Evolutionary conservation across 2,329 filamentous ascomycete genomes (phyloP).

Genomic region (Colletotrichum lentis): DNA sequence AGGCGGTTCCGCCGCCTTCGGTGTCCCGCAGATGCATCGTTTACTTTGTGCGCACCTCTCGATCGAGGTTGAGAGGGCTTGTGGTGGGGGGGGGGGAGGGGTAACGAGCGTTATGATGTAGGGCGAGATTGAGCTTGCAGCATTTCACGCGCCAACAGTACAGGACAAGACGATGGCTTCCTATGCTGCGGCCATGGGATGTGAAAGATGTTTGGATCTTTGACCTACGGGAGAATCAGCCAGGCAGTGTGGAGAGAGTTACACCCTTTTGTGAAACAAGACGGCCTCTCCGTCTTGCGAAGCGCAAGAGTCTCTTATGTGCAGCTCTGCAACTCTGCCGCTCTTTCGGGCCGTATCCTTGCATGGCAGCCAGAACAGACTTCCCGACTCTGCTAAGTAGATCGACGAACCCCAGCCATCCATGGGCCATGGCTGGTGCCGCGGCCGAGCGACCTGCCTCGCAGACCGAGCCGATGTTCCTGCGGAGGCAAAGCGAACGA

Average conservation of each 20-base stretch:
- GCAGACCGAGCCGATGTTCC: constrained; percentile 32
- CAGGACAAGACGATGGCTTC: constrained; percentile 8
- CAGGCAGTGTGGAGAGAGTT: constrained; percentile 33
- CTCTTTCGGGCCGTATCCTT: constrained; percentile 27
- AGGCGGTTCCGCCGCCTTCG: constrained; percentile 38
- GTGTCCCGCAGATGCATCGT: constrained; percentile 38
- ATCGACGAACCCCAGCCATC: constrained; percentile 32
- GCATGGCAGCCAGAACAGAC: constrained; percentile 22
- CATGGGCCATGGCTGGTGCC: constrained; percentile 16
- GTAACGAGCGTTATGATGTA: constrained; percentile 28
- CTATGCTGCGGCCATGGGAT: neutral
- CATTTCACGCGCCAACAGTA: constrained; percentile 27
- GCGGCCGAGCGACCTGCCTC: constrained; percentile 29
- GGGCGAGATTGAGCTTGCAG: constrained; percentile 17
- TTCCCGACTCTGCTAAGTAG: constrained; percentile 34
- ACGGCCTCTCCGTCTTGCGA: constrained; percentile 10
- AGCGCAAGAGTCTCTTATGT: constrained; percentile 35
- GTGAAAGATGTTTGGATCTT: constrained; percentile 13
- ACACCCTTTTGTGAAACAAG: constrained; percentile 13
- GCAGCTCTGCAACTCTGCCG: constrained; percentile 21
- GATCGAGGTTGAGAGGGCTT: neutral
- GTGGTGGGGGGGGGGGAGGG: constrained; percentile 1
- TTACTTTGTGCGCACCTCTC: constrained; percentile 6
- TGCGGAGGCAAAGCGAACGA: constrained; percentile 13
- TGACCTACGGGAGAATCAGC: constrained; percentile 24